phyloP scores from a whole-genome alignment of 139 green algal genomes.

The Spirogloea muscicola region DNA sequence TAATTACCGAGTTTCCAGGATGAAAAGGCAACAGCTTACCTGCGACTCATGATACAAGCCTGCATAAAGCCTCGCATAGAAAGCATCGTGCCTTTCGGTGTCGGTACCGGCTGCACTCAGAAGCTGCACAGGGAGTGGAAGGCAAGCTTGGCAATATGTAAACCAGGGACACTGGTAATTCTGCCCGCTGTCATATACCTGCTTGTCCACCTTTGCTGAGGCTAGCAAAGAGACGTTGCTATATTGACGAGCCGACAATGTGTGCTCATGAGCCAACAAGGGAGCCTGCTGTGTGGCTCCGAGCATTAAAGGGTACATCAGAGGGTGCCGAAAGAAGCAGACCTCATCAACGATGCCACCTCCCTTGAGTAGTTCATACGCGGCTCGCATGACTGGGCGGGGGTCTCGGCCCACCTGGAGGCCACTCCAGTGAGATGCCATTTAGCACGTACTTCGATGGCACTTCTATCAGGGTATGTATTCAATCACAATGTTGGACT shows the following conservation, averaged over 20 bases:
- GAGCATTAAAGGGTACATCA: conserved; percentile 38
- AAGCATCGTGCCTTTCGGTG: conserved; percentile 51
- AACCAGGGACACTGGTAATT: too few relatives aligned
- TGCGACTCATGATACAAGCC: conserved; percentile 70
- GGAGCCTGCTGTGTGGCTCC: not conserved
- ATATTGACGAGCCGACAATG: not conserved
- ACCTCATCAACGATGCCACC: conserved; percentile 32
- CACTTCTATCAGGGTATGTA: conserved; percentile 38
- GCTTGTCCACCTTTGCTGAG: not conserved
- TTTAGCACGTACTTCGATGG: too few relatives aligned
- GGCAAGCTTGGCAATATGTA: not conserved
- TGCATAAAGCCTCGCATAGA: conserved; percentile 74
- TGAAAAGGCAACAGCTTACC: conserved; percentile 3
- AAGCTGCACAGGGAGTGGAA: not conserved
- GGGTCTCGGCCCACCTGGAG: conserved; percentile 64
- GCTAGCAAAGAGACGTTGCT: not conserved
- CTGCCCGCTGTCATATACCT: conserved; percentile 9
- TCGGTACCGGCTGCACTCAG: conserved; percentile 6
- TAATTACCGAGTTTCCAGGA: too few relatives aligned
- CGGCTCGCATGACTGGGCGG: conserved; percentile 71
- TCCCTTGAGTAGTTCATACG: conserved; percentile 50
- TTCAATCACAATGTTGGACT: not conserved
- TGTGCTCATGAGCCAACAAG: not conserved
- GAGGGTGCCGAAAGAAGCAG: conserved; percentile 30
- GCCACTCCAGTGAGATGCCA: conserved; percentile 23